Base-by-base conservation (phyloP, 768 basidiomycete species). In the Boletus rubroflammeus region DNA sequence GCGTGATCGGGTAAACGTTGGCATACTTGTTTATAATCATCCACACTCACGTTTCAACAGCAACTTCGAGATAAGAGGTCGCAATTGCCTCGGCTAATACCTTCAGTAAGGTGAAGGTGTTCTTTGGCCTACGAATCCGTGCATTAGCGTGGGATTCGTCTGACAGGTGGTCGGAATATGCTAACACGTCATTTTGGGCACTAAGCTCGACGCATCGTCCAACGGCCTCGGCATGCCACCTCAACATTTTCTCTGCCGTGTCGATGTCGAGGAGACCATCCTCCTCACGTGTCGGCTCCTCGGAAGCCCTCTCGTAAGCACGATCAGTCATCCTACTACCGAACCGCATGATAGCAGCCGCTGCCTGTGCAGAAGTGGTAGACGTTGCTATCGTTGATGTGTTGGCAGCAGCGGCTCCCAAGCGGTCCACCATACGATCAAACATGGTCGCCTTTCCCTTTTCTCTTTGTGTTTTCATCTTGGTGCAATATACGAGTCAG, bases 171-270 rank as follows among this genome's bases (percentile, higher is more conserved):
- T 41, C 28, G 54, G 39, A 8, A 26, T 1, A 19, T 3, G 77
- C 91, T 73, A 65, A 97, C 93, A 95, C 84, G 64, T 99, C 97
- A 40, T 81, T 85, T 8, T 81, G 65, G 11, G 85, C 72, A 64
- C 86, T 94, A 44, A 99, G 75, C 71, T 98, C 97, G 11, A 95
- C 90, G 59, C 93, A 95, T 61, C 97, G 76, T 5, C 97, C 96
- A 28, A 97, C 86, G 5, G 94, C 92, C 68, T 99, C 97, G 2
- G 97, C 96, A 70, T 99, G 97, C 94, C 96, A 98, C 69, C 85
- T 91, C 15, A 98, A 74, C 85, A 98, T 94, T 62, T 80, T 86
- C 75, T 96, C 93, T 2, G 93, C 90, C 10, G 84, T 74, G 38
- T 85, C 82, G 3, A 97, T 73, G 43, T 75, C 85, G 34, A 98